Evolutionary conservation across 1,139 yeast species (phyloP).

Genomic region (Yamadazyma dendronema): DNA sequence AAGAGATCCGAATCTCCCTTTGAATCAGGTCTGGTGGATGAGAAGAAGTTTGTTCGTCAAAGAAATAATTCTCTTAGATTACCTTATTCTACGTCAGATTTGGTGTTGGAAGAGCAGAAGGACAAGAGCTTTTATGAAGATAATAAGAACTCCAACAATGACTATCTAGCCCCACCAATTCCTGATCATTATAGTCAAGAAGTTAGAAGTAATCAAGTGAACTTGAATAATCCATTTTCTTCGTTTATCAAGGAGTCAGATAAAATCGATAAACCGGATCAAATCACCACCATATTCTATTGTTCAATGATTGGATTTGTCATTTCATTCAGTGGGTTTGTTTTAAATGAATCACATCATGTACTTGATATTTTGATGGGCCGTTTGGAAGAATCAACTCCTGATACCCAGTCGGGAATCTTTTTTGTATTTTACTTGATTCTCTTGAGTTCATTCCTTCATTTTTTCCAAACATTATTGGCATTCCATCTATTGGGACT

Average conservation of each 20-base stretch:
- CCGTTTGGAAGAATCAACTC: conserved; percentile 16
- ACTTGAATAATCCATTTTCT: conserved; percentile 24
- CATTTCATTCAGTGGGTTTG: conserved; percentile 32
- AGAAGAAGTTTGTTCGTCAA: conserved; percentile 21
- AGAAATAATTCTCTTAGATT: conserved; percentile 25
- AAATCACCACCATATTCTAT: conserved; percentile 37
- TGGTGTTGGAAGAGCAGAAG: conserved; percentile 26
- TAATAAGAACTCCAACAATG: no score
- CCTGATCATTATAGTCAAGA: conserved; percentile 15
- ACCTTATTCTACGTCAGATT: conserved; percentile 37
- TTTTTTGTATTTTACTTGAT: conserved; percentile 24
- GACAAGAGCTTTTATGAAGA: conserved; percentile 10
- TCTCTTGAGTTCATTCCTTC: conserved; percentile 31
- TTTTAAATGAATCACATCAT: conserved; percentile 30
- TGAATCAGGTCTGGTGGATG: conserved; percentile 1
- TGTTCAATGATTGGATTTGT: conserved; percentile 35
- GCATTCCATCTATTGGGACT: conserved; percentile 39
- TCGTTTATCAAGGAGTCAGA: conserved; percentile 17
- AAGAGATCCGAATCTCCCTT: conserved; percentile 18
- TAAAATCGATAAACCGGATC: conserved; percentile 33
- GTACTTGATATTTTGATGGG: conserved; percentile 14
- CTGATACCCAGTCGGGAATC: conserved; percentile 22
- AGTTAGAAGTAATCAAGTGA: conserved; percentile 19
- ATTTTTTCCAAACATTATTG: conserved; percentile 35
- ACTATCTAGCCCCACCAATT: background rate